These are phyloP conservation scores for Warburgia ugandensis DNA, from an alignment of 164 flowering plant species.

Conservation along the genomic window DNA sequence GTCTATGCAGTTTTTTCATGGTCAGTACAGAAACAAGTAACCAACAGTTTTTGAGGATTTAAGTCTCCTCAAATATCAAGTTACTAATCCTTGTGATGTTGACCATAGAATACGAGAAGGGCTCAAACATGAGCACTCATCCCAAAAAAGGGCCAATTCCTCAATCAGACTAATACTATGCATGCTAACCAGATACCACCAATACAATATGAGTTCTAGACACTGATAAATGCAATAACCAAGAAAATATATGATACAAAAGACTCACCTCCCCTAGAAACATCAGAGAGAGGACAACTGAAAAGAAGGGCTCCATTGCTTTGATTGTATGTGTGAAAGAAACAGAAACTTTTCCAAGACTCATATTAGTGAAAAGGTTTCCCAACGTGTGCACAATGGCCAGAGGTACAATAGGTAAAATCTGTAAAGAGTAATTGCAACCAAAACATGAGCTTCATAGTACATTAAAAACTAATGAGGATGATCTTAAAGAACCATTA, in stretches of 20 bases:
- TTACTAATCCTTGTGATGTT: no score
- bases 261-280: conserved; percentile 83
- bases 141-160: no score
- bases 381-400: conserved; percentile 88
- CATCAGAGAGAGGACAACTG: conserved; percentile 91
- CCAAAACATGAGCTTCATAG: neutral
- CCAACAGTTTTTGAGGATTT: no score
- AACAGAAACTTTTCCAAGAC: conserved; percentile 98
- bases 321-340: conserved; percentile 97
- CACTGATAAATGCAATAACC: no score
- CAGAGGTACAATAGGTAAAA: conserved; percentile 69
- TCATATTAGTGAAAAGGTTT: conserved; percentile 94
- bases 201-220: no score
- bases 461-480: neutral
- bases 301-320: conserved; percentile 98
- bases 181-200: no score
- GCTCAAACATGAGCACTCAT: no score
- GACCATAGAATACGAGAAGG: no score
- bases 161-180: no score
- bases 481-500: neutral
- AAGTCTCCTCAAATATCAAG: no score
- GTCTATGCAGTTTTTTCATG: no score
- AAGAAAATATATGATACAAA: neutral
- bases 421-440: conserved; percentile 32
- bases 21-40: no score